Conservation (phyloP, 176 grass and related monocot genomes). For the Bolboschoenus planiculmis region DNA sequence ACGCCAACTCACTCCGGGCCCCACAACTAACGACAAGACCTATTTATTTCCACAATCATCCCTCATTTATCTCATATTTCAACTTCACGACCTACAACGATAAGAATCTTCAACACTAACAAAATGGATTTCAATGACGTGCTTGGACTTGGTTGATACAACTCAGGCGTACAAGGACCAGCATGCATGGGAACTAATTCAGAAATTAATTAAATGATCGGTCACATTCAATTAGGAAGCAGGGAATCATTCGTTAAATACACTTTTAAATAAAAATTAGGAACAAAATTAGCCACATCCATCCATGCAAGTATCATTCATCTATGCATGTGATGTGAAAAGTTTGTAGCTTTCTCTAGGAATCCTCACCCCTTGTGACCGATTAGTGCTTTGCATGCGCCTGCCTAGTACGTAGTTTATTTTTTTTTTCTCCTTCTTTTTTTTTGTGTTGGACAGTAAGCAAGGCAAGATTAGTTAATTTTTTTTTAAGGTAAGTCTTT, state of each 20-base stretch:
- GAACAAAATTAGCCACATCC: conserved; percentile 6
- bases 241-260: conserved; percentile 3
- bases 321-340: conserved; percentile 29
- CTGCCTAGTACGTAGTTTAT: background rate
- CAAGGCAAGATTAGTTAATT: background rate
- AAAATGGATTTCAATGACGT: too few species aligned
- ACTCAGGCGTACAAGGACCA: background rate
- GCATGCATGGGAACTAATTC: background rate
- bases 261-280: conserved; percentile 18
- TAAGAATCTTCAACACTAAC: background rate
- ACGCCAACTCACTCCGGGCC: background rate
- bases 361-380: conserved; percentile 9
- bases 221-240: background rate
- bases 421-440: background rate
- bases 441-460: background rate
- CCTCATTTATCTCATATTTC: background rate
- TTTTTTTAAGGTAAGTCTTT: background rate
- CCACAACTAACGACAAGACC: background rate
- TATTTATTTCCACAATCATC: background rate
- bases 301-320: conserved; percentile 21
- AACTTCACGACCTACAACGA: background rate
- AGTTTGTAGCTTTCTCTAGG: conserved; percentile 17
- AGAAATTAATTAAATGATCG: background rate
- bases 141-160: background rate
- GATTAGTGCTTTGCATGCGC: conserved; percentile 26